Evolutionary conservation across 768 basidiomycete species (phyloP).

Genomic region (Boletus vermiculosoides): DNA sequence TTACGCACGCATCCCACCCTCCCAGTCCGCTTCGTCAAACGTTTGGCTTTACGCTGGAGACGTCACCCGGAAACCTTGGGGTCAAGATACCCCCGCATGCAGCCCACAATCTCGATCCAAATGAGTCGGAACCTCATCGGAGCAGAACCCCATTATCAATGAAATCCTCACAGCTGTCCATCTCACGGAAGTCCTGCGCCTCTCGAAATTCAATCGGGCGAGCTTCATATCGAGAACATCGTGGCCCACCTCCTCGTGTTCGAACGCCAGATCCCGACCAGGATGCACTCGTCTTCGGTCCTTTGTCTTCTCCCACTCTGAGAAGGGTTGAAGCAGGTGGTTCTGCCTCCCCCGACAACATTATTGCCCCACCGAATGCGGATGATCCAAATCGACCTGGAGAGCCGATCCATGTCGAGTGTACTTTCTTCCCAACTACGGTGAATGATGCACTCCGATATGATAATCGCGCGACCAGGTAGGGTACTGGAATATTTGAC

Average conservation of each 20-base stretch:
- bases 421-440: constrained; percentile 19
- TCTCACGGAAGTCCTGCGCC: constrained; percentile 13
- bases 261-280: constrained; percentile 8
- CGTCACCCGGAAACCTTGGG: not conserved
- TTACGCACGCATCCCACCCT: not conserved
- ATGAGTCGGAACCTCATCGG: not conserved
- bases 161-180: constrained; percentile 15
- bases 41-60: not conserved
- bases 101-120: not conserved
- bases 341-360: not conserved
- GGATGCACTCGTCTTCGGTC: not conserved
- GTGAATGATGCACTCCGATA: constrained; percentile 9
- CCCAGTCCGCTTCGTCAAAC: not conserved
- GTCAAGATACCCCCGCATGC: not conserved
- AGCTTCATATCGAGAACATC: constrained; percentile 22
- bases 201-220: constrained; percentile 23
- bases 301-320: not conserved
- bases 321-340: not conserved
- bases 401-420: not conserved
- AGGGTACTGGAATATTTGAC: not conserved
- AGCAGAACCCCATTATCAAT: constrained; percentile 9
- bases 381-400: constrained; percentile 13
- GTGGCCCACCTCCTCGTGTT: constrained; percentile 11
- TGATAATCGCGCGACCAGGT: constrained; percentile 10
- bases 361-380: constrained; percentile 4